Percentiles rank a stretch among this genome's conserved stretches.
Evolutionary conservation across 306 rosid species (phyloP).

Genomic region (Argentina anserina): DNA sequence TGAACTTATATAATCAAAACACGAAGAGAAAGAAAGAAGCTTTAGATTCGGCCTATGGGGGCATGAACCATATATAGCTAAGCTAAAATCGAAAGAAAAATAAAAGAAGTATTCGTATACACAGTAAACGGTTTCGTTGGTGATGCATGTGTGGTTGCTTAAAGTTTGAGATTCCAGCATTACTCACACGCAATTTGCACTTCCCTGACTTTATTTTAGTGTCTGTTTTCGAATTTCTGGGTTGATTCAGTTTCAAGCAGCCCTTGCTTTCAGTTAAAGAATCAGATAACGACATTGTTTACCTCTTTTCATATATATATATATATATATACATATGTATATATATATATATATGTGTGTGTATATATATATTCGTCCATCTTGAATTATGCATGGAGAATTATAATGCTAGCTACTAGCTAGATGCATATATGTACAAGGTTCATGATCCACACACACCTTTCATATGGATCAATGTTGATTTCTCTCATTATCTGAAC

Average conservation of each 20-base stretch:
- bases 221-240: slow-evolving; percentile 7
- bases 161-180: slow-evolving; percentile 14
- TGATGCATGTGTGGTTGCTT: slow-evolving; percentile 1
- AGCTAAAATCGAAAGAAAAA: not conserved
- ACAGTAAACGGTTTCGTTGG: slow-evolving; percentile 15
- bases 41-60: not conserved
- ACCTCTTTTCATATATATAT: not conserved
- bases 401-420: not conserved
- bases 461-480: not conserved
- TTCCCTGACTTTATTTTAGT: not conserved
- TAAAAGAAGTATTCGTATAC: not conserved
- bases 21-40: not conserved
- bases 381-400: not conserved
- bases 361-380: not conserved
- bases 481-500: not conserved
- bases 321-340: too few species aligned
- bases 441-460: not conserved
- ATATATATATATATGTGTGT: not conserved
- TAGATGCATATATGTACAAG: not conserved
- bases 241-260: slow-evolving; percentile 12
- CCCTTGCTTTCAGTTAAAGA: not conserved
- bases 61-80: not conserved
- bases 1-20: not conserved
- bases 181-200: slow-evolving; percentile 33
- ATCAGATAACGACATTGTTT: slow-evolving; percentile 10